Percentiles rank a stretch among this genome's conserved stretches.
Conservation (phyloP, 768 basidiomycete species). For the Agrocybe pediades region DNA sequence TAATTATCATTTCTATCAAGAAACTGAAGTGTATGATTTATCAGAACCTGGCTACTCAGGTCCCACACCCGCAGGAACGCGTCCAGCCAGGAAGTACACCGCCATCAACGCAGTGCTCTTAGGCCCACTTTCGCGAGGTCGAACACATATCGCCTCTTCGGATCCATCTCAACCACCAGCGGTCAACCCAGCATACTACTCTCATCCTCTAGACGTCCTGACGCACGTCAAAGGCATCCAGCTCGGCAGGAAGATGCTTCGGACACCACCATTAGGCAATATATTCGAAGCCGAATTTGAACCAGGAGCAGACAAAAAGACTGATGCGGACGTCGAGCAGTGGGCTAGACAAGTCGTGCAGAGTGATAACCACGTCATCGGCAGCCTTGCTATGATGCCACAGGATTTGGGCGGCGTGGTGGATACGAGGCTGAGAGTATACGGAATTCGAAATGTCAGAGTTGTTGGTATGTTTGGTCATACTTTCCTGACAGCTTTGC, state of each 20-base stretch:
- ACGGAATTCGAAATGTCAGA: constrained; percentile 35
- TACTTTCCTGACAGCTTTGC: not conserved
- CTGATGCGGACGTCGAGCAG: constrained; percentile 21
- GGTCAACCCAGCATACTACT: constrained; percentile 52
- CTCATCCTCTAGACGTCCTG: constrained; percentile 31
- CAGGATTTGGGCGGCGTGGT: constrained; percentile 38
- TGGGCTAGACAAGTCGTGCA: constrained; percentile 27
- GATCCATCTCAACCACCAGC: constrained; percentile 40
- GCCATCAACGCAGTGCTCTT: constrained; percentile 33
- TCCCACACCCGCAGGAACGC: constrained; percentile 18
- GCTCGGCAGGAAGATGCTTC: constrained; percentile 29
- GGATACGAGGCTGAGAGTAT: constrained; percentile 33
- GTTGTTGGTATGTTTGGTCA: constrained; percentile 28
- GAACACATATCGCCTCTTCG: constrained; percentile 45
- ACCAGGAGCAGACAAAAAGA: constrained; percentile 24
- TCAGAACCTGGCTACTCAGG: constrained; percentile 35
- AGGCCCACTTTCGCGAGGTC: constrained; percentile 45
- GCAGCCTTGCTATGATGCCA: constrained; percentile 43
- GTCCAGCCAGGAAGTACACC: constrained; percentile 29
- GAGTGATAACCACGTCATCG: constrained; percentile 35
- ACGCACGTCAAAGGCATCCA: constrained; percentile 33
- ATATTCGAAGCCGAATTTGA: constrained; percentile 33
- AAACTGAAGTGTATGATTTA: not conserved
- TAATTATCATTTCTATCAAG: not conserved
- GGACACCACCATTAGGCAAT: constrained; percentile 27